Conservation (phyloP, 164 flowering plant genomes). For the Pachysandra terminalis region DNA sequence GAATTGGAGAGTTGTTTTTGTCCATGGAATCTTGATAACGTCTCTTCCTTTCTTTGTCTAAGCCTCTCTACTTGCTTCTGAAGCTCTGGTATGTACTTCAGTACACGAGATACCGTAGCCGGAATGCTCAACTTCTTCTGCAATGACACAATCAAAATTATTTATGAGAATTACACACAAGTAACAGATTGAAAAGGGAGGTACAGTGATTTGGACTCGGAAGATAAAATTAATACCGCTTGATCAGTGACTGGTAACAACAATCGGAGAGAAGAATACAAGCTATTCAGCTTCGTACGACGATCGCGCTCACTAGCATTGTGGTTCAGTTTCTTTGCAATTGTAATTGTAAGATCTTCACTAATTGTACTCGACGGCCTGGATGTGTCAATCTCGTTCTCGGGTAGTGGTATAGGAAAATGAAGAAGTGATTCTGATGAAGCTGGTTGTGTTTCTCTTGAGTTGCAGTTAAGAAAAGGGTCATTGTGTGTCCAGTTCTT, state of each 20-base stretch:
- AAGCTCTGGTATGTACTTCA: no score
- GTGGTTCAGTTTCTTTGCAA: slow-evolving; percentile 60
- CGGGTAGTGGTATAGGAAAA: no score
- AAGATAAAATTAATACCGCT: slow-evolving; percentile 26
- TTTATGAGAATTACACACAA: background rate
- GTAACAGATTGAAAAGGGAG: background rate
- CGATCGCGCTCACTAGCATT: slow-evolving; percentile 80
- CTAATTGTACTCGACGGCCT: background rate
- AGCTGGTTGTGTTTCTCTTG: background rate
- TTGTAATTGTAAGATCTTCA: slow-evolving; percentile 7
- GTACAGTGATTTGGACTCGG: background rate
- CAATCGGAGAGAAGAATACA: no score
- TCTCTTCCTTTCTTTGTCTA: slow-evolving; percentile 35
- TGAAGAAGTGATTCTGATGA: slow-evolving; percentile 4
- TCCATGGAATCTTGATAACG: slow-evolving; percentile 25
- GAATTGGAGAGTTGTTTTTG: slow-evolving; percentile 7
- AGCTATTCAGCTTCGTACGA: no score
- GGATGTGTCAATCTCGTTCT: no score
- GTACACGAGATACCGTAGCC: no score
- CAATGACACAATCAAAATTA: background rate
- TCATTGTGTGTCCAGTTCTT: background rate
- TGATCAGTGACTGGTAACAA: slow-evolving; percentile 56
- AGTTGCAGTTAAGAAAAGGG: background rate
- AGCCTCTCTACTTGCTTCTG: slow-evolving; percentile 46
- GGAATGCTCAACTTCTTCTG: slow-evolving; percentile 70